Conservation (phyloP, 2,329 filamentous ascomycete species). For the Botrytis pseudocinerea region DNA sequence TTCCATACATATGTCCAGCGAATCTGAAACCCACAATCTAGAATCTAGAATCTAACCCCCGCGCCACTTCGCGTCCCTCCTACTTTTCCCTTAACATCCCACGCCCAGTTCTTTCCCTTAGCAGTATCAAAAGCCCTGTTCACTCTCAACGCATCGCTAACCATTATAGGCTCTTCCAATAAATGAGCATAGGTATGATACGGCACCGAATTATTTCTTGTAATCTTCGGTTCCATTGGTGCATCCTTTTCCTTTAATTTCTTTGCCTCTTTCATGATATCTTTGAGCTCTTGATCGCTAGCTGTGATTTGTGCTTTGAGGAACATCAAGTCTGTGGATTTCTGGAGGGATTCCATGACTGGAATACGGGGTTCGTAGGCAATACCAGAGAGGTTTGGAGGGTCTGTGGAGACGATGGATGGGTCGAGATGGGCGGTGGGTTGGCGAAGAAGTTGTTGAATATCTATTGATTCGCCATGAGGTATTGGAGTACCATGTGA, state of each 20-base stretch:
- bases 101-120: constrained; percentile 16
- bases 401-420: constrained; percentile 53
- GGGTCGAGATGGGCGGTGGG: constrained; percentile 68
- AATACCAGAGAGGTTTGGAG: constrained; percentile 55
- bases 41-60: not conserved
- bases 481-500: constrained; percentile 77
- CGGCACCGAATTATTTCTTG: constrained; percentile 1
- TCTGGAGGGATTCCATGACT: constrained; percentile 73
- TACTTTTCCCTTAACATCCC: constrained; percentile 4
- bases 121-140: constrained; percentile 17
- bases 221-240: constrained; percentile 44
- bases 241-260: constrained; percentile 43
- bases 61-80: not conserved
- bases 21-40: not conserved
- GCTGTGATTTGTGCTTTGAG: constrained; percentile 82
- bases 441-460: constrained; percentile 72
- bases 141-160: constrained; percentile 15
- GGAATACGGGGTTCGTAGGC: constrained; percentile 69
- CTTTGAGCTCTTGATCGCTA: constrained; percentile 70
- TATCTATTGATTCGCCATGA: constrained; percentile 84
- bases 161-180: constrained; percentile 24
- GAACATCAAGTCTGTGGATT: constrained; percentile 54
- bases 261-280: constrained; percentile 62
- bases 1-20: not conserved
- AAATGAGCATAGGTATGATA: constrained; percentile 21